Evolutionary conservation across 768 basidiomycete genomes (phyloP).

Genomic region (Lactarius hatsudake): DNA sequence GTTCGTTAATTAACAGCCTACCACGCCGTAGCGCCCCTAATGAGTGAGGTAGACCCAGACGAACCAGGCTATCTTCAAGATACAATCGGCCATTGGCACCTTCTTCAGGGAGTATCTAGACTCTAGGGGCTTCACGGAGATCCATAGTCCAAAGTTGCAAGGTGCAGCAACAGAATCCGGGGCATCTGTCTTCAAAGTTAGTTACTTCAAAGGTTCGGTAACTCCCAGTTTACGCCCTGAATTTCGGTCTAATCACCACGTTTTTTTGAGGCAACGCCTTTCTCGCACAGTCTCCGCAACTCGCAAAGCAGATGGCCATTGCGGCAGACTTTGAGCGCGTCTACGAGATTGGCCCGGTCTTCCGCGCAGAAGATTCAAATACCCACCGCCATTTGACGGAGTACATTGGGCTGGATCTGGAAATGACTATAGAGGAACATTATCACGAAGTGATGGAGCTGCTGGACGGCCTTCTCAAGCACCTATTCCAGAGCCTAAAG

Average conservation of each 20-base stretch:
- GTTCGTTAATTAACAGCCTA: conserved; percentile 43
- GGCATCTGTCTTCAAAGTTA: conserved; percentile 95
- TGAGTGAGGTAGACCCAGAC: conserved; percentile 67
- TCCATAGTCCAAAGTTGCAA: conserved; percentile 96
- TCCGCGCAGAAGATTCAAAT: conserved; percentile 96
- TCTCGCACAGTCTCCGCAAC: conserved; percentile 94
- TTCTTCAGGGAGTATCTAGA: conserved; percentile 84
- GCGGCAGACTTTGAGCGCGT: conserved; percentile 98
- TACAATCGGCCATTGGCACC: conserved; percentile 86
- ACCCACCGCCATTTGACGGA: conserved; percentile 98
- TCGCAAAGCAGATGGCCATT: conserved; percentile 99
- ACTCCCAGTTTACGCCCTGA: neutral
- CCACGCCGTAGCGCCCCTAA: neutral
- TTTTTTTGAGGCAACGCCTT: conserved; percentile 69
- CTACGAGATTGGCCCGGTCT: conserved; percentile 95
- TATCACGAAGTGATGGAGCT: conserved; percentile 97
- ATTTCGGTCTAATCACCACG: neutral
- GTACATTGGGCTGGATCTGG: conserved; percentile 97
- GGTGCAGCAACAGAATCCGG: conserved; percentile 97
- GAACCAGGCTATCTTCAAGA: conserved; percentile 92
- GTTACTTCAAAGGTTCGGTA: conserved; percentile 89
- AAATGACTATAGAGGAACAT: conserved; percentile 98
- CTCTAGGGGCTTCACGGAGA: conserved; percentile 79
- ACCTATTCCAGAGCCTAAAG: conserved; percentile 82
- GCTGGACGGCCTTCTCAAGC: conserved; percentile 81